Percentiles rank a stretch among this genome's conserved stretches.
These are phyloP conservation scores for Mortierella sp. DNA, from an alignment of 371 early-diverging fungal species.

Conservation along the genomic window DNA sequence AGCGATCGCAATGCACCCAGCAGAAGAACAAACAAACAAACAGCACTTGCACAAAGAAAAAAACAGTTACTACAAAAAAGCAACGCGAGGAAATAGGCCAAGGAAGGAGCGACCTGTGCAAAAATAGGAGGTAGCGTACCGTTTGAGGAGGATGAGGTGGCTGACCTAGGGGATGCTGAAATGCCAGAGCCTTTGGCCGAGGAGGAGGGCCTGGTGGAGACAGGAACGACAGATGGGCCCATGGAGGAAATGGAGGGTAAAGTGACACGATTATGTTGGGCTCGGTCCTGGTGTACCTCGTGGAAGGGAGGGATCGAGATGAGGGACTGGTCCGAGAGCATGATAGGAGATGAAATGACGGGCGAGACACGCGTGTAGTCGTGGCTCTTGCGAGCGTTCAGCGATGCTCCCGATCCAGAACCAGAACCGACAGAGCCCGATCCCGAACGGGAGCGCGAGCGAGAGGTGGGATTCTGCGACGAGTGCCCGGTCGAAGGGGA, in stretches of 20 bases:
- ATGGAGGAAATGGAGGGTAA: slow-evolving; percentile 41
- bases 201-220: slow-evolving; percentile 21
- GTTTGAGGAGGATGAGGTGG: slow-evolving; percentile 7
- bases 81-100: background rate
- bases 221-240: slow-evolving; percentile 27
- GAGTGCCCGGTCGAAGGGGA: background rate
- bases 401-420: slow-evolving; percentile 24
- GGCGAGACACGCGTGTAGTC: slow-evolving; percentile 41
- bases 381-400: slow-evolving; percentile 6
- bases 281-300: slow-evolving; percentile 29
- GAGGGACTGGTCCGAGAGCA: slow-evolving; percentile 43
- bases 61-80: background rate
- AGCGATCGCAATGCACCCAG: background rate
- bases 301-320: slow-evolving; percentile 54
- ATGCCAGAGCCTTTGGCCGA: slow-evolving; percentile 3
- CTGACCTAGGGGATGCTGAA: slow-evolving; percentile 15
- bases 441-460: slow-evolving; percentile 33
- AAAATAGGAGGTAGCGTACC: background rate
- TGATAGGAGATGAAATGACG: slow-evolving; percentile 29
- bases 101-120: background rate
- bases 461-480: background rate
- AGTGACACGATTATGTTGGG: slow-evolving; percentile 24
- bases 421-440: slow-evolving; percentile 35
- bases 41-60: background rate
- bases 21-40: background rate